Evolutionary conservation across 208 protist genomes (phyloP).

Genomic region (Crithidia fasciculata): DNA sequence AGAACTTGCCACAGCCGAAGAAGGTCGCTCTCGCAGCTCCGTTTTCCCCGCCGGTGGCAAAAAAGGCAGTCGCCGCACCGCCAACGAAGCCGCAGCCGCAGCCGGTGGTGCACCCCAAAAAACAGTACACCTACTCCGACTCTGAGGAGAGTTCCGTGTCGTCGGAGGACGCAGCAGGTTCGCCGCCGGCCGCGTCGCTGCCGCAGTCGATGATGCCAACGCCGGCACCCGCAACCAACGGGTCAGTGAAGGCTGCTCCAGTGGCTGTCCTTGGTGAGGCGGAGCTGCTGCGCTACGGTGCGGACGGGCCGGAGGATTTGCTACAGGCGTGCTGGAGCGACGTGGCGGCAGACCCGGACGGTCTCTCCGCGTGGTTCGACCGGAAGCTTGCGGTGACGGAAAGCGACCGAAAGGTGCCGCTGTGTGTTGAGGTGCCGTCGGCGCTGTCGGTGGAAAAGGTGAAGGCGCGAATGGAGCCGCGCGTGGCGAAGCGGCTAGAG

Average conservation of each 20-base stretch:
- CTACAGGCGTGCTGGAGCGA: slow-evolving; percentile 21
- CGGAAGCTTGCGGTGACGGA: slow-evolving; percentile 12
- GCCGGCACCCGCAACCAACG: neutral
- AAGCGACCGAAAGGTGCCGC: neutral
- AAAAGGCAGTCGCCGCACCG: neutral
- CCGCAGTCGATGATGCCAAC: neutral
- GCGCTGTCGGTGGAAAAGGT: slow-evolving; percentile 14
- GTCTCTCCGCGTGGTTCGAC: slow-evolving; percentile 19
- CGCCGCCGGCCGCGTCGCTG: neutral
- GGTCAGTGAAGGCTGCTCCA: no score
- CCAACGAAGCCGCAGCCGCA: neutral
- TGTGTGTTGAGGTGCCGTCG: neutral
- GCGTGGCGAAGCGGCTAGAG: slow-evolving; percentile 13
- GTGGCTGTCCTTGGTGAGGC: neutral
- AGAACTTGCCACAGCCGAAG: neutral
- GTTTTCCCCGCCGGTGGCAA: neutral
- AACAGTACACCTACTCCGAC: slow-evolving; percentile 10
- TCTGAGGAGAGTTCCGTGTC: neutral
- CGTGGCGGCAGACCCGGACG: slow-evolving; percentile 12
- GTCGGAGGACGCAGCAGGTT: neutral
- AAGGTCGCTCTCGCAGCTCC: neutral
- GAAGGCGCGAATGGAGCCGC: slow-evolving; percentile 8
- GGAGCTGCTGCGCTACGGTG: slow-evolving; percentile 2
- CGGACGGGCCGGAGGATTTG: slow-evolving; percentile 9
- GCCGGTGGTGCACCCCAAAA: neutral